Base-by-base conservation (phyloP, 805 yeast species). In the Cyberlindnera mrakii region DNA sequence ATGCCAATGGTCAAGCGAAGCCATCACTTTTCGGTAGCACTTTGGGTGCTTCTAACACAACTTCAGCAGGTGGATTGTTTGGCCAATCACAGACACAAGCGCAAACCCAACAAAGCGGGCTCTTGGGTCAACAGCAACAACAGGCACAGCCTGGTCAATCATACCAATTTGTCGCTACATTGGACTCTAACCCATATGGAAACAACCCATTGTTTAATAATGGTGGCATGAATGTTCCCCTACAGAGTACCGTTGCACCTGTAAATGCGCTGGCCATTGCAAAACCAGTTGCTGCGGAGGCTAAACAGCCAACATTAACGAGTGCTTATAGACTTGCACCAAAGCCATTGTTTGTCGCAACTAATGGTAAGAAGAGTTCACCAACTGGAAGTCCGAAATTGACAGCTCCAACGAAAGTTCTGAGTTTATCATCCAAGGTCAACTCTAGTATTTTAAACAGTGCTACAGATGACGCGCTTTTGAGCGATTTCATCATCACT, bases 101-200 rank as follows among this genome's bases (percentile, higher is more conserved):
- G 19, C 44, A 35, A 32, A 38, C 34, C 20, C 37, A 30, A 36
- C 25, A 29, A 30, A 14, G 31, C n/a, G 39, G 65, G 13, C 52
- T 66, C 40, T 66, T 67, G 55, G 72, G 73, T 19, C 25, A 41
- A 16, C 57, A 44, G 34, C 59, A 47, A 31, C 51, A 47, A 35
- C 45, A 54, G 47, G 47, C 20, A 10, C 44, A 33, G n/a, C 40
- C 45, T 23, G 48, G 46, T 18, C 49, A 58, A 47, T 46, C 52
- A 6, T 48, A 51, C 16, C 51, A 48, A 32, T 52, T 62, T 15
- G 56, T 60, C 38, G 59, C 50, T 40, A 49, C 66, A 42, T 58
- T 65, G 41, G 69, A 66, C 44, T 70, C 71, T 46, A 77, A 83
- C 58, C 96, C 96, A 35, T 90, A 86, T 58, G 95, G 96, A 1